These are phyloP conservation scores for Blastobotrys malaysiensis DNA, from an alignment of 1,139 yeast species.

Conservation along the genomic window DNA sequence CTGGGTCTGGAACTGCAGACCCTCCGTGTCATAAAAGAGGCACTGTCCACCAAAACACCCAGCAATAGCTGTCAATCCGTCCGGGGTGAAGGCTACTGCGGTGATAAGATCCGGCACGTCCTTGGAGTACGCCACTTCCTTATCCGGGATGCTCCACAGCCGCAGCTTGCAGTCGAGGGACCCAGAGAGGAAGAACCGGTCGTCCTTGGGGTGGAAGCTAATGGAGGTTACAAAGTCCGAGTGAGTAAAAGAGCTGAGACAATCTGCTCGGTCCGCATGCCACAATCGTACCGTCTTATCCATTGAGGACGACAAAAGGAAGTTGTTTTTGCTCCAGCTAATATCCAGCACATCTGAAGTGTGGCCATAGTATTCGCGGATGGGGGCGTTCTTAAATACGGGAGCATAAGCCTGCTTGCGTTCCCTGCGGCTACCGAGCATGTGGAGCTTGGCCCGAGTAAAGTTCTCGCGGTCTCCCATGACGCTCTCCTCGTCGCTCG, in stretches of 20 bases:
- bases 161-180: conserved; percentile 74
- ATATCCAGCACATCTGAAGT: conserved; percentile 61
- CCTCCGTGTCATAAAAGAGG: conserved; percentile 58
- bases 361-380: conserved; percentile 61
- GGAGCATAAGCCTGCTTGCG: conserved; percentile 52
- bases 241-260: conserved; percentile 63
- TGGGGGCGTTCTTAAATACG: conserved; percentile 69
- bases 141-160: conserved; percentile 81
- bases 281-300: conserved; percentile 79
- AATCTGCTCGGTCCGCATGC: conserved; percentile 67
- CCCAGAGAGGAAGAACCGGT: conserved; percentile 79
- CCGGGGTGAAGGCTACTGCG: conserved; percentile 65
- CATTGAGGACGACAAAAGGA: conserved; percentile 75
- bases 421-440: conserved; percentile 8
- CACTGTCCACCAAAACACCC: conserved; percentile 83
- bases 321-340: conserved; percentile 88
- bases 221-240: conserved; percentile 81
- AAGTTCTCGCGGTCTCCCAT: conserved; percentile 8
- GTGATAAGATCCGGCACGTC: conserved; percentile 51
- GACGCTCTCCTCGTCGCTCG: conserved; percentile 7
- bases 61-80: conserved; percentile 58
- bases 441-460: background rate
- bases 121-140: conserved; percentile 45
- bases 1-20: conserved; percentile 49
- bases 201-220: conserved; percentile 80